Evolutionary conservation across 371 early-diverging fungal species (phyloP).

Genomic region (Zychaea mexicana): DNA sequence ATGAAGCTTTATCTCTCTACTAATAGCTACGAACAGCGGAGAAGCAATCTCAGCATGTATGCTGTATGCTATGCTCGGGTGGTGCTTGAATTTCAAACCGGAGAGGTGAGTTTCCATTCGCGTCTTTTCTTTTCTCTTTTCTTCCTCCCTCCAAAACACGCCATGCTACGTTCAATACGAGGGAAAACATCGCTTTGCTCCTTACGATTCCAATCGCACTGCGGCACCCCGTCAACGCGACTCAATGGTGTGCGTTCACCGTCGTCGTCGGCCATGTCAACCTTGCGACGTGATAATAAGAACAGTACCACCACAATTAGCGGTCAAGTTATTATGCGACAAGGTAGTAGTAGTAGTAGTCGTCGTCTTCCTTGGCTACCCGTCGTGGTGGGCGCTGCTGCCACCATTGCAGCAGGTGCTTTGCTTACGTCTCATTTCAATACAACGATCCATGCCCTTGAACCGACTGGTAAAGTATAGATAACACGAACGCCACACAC

Average conservation of each 20-base stretch:
- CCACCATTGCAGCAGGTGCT: background rate
- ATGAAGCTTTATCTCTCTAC: too few relatives aligned
- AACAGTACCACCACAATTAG: background rate
- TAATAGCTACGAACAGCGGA: too few relatives aligned
- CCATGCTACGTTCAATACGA: background rate
- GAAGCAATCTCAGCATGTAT: too few relatives aligned
- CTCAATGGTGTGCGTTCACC: background rate
- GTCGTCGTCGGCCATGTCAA: background rate
- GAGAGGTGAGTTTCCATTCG: too few relatives aligned
- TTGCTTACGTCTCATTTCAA: background rate
- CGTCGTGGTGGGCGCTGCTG: background rate
- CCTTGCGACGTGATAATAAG: too few relatives aligned
- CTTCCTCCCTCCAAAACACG: too few relatives aligned
- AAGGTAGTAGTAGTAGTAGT: too few relatives aligned
- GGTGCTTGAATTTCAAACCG: too few relatives aligned
- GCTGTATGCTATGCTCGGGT: too few relatives aligned
- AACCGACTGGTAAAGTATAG: constrained; percentile 1
- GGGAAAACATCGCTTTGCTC: background rate
- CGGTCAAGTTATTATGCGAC: background rate
- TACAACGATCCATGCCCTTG: constrained; percentile 3
- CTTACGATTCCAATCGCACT: background rate
- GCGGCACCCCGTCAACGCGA: background rate
- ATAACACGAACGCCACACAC: too few relatives aligned
- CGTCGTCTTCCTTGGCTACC: background rate
- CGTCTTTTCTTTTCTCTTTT: too few relatives aligned